Evolutionary conservation across 2,329 filamentous ascomycete genomes (phyloP), one percentile per base, ranked within the genome.

Genomic region (Microascus cirrosus): DNA sequence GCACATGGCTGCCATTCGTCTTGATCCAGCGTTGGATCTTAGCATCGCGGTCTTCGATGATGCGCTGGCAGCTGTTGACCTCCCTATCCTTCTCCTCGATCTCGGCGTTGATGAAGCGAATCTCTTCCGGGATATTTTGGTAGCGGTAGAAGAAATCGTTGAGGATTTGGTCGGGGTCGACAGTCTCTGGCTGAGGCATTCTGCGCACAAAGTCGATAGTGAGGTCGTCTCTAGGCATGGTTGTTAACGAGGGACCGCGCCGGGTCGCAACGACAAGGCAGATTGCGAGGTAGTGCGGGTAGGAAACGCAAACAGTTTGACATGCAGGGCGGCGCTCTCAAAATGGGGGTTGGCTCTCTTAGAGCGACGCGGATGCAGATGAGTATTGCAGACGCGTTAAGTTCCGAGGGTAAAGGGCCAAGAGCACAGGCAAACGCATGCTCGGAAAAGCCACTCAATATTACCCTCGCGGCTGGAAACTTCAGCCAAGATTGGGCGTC

Each of bases 11-110:
- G 62, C 87, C 86, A 63, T 93, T 87, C 20, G 81, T 74, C 65
- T 88, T 89, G 69, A 93, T 89, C 77, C 85, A 92, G 71, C 88
- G 90, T 68, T 95, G 89, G 48, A 94, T 83, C 66, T 85, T 85
- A 57, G 72, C 79, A 66, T 95, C 89, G 62, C 86, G 84, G 59
- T 87, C 84, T 48, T 84, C 81, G 66, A 92, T 89, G 62, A 81
- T 79, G 61, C 82, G 79, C 59, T 85, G 76, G 67, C 86, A 85
- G 54, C 89, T 84, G 66, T 82, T 77, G 63, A 89, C 87, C 62
- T 84, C 78, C 55, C 82, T 79, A 68, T 95, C 89, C 70, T 92
- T 93, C 68, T 89, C 86, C 66, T 84, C 78, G 62, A 93, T 89
- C 72, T 94, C 89, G 67, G 92, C 89, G 66, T 92, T 86, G 61